Base-by-base conservation (phyloP, 345 rosid genomes). In the Euphorbia lathyris region DNA sequence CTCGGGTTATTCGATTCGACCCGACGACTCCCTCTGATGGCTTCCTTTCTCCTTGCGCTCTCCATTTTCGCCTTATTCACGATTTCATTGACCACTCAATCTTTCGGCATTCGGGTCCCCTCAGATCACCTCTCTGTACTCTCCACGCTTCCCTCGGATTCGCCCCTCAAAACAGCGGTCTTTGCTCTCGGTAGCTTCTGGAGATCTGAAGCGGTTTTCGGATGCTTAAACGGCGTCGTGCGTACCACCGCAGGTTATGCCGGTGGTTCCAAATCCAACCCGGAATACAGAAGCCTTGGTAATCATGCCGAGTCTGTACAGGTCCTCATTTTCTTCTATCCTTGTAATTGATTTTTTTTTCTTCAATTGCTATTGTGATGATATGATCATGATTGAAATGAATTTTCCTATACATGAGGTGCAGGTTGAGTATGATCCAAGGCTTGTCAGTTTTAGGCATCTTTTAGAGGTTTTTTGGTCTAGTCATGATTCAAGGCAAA, bases 171-270 rank as follows among this genome's bases (percentile, higher is more conserved):
- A 69, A 77, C 79, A 0, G 97, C 99, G 13, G 92, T 92, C 55
- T 92, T 92, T 45, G 82, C 99, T 20, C 90, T 92, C 3, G 97
- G 99, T 0, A 83, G 99, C 86, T 94, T 94, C 90, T 94, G 89
- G 99, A 79, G 99, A 81, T 91, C 97, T 27, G 99, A 94, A 64
- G 89, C 99, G 1, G 90, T 83, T 6, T 94, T 94, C 72, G 97
- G 99, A 0, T 94, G 99, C 83, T 74, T 88, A 57, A 59, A 84
- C 23, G 99, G 99, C 63, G 93, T 91, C 32, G 82, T 90, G 0
- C 87, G 92, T 48, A 91, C 97, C 30, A 84, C 90, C 0, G 78
- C 70, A 10, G 97, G 96, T 17, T 94, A 92, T 72, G 82, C 90
- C 45, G 87, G 99, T 17, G 99, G 97, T 74, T 81, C 83, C 53